Conservation (phyloP, 2,329 filamentous ascomycete genomes). For the Fusarium buxicola region DNA sequence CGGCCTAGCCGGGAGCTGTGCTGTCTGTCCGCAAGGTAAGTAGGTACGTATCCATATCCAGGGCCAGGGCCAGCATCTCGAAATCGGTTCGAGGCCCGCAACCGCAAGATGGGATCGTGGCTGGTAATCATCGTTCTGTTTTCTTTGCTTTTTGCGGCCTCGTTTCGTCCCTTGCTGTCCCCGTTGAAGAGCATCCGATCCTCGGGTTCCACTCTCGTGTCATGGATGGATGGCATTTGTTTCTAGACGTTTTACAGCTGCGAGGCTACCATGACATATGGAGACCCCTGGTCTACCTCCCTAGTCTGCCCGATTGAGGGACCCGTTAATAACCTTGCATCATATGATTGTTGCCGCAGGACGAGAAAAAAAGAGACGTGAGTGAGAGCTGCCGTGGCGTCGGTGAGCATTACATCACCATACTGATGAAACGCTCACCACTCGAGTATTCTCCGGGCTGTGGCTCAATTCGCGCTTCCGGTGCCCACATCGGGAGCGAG, state of each 20-base stretch:
- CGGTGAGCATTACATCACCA: slow-evolving; percentile 44
- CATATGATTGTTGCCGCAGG: slow-evolving; percentile 40
- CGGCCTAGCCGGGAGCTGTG: slow-evolving; percentile 29
- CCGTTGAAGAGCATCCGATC: slow-evolving; percentile 27
- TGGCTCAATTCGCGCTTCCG: slow-evolving; percentile 22
- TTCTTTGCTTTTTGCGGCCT: slow-evolving; percentile 8
- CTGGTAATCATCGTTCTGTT: slow-evolving; percentile 7
- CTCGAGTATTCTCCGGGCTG: neutral
- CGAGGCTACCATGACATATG: neutral
- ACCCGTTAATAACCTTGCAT: slow-evolving; percentile 40
- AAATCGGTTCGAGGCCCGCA: neutral
- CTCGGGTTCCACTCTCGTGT: slow-evolving; percentile 15
- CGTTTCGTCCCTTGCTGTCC: slow-evolving; percentile 19
- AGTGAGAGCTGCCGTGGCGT: slow-evolving; percentile 39
- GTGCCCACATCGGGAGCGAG: slow-evolving; percentile 26
- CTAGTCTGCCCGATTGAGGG: slow-evolving; percentile 40
- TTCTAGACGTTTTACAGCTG: slow-evolving; percentile 31
- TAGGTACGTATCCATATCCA: neutral
- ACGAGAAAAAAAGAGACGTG: slow-evolving; percentile 1
- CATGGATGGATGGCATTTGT: slow-evolving; percentile 14
- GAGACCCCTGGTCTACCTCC: slow-evolving; percentile 19
- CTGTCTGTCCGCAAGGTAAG: neutral
- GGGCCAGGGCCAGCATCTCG: too few relatives aligned
- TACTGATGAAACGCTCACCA: neutral
- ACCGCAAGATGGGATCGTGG: slow-evolving; percentile 22